A percentile compares a stretch with the other conserved stretches of the same genome.
phyloP scores from a whole-genome alignment of 257 asterid species.

The Rehmannia glutinosa region DNA sequence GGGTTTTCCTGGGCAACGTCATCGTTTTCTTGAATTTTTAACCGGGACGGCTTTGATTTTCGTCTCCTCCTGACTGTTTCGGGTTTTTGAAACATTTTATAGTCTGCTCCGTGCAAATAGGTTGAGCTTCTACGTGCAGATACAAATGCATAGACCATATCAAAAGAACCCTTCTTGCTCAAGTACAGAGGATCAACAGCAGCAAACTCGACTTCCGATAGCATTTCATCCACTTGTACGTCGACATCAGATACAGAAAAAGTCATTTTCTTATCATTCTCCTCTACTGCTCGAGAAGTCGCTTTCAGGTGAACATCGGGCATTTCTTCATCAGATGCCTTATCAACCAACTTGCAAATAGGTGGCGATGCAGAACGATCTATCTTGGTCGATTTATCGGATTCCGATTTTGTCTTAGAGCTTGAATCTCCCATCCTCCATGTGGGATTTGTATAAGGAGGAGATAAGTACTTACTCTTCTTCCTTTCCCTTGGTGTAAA shows the following conservation, averaged over 20 bases:
- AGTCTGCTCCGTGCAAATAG: slow-evolving; percentile 30
- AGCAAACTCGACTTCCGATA: slow-evolving; percentile 36
- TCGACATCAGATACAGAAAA: slow-evolving; percentile 26
- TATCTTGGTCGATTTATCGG: slow-evolving; percentile 25
- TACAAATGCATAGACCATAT: slow-evolving; percentile 34
- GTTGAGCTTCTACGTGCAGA: slow-evolving; percentile 51
- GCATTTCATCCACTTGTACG: slow-evolving; percentile 29
- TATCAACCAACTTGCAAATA: slow-evolving; percentile 11
- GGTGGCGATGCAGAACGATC: slow-evolving; percentile 24
- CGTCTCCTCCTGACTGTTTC: slow-evolving; percentile 24
- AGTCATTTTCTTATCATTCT: slow-evolving; percentile 13
- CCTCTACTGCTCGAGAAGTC: background rate
- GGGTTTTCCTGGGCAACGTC: background rate
- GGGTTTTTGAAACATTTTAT: slow-evolving; percentile 19
- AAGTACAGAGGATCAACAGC: slow-evolving; percentile 42
- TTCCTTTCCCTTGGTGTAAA: slow-evolving; percentile 73
- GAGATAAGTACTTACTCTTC: slow-evolving; percentile 77
- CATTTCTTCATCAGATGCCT: slow-evolving; percentile 9
- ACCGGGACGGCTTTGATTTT: slow-evolving; percentile 25
- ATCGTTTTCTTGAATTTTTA: background rate
- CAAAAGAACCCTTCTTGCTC: slow-evolving; percentile 34
- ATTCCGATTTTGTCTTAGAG: slow-evolving; percentile 24
- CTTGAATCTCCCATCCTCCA: slow-evolving; percentile 23
- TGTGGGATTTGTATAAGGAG: slow-evolving; percentile 48
- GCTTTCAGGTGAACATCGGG: background rate